phyloP scores from a whole-genome alignment of 1,284 basidiomycete species.

The Sparassis latifolia region DNA sequence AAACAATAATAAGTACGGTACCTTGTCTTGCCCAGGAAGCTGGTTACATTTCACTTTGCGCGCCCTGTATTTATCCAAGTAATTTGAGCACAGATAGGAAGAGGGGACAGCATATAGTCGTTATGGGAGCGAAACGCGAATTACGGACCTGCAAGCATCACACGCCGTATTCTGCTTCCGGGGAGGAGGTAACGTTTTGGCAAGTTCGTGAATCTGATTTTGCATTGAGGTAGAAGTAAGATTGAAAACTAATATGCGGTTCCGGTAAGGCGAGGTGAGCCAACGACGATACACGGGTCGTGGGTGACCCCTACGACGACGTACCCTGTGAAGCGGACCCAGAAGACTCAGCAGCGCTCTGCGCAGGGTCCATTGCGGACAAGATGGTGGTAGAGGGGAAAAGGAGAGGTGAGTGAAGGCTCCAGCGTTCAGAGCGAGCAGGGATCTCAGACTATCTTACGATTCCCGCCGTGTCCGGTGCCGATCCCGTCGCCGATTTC shows the following conservation, averaged over 20 bases:
- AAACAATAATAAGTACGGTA: slow-evolving; percentile 18
- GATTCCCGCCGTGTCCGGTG: too few relatives aligned
- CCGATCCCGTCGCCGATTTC: too few relatives aligned
- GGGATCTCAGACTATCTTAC: too few relatives aligned
- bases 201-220: slow-evolving; percentile 70
- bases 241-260: slow-evolving; percentile 38
- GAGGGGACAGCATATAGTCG: too few relatives aligned
- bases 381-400: neutral
- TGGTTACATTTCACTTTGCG: slow-evolving; percentile 81
- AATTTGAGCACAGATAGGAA: neutral
- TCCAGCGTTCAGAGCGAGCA: too few relatives aligned
- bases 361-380: slow-evolving; percentile 2
- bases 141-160: slow-evolving; percentile 71
- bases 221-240: slow-evolving; percentile 60
- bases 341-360: slow-evolving; percentile 1
- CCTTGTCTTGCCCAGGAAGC: slow-evolving; percentile 72
- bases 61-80: slow-evolving; percentile 36
- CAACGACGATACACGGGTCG: neutral
- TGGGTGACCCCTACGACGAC: too few relatives aligned
- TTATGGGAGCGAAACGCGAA: too few relatives aligned
- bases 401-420: too few relatives aligned
- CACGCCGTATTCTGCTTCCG: slow-evolving; percentile 88
- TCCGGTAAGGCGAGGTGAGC: slow-evolving; percentile 4
- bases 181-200: slow-evolving; percentile 68
- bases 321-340: slow-evolving; percentile 11